Evolutionary conservation across 345 rosid species (phyloP).

Genomic region (Euphorbia tirucalli): DNA sequence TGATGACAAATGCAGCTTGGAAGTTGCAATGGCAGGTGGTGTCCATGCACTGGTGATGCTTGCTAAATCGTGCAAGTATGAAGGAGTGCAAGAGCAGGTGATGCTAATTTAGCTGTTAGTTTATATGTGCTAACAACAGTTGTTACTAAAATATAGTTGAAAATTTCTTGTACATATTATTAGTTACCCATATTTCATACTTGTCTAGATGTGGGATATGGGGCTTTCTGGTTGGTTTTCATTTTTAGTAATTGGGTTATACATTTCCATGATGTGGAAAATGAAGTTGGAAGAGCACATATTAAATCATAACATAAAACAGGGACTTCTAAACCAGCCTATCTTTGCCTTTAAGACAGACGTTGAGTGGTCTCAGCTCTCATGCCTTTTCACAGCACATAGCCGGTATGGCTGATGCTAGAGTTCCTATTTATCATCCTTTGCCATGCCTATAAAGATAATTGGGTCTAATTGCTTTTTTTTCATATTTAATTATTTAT

Average conservation of each 20-base stretch:
- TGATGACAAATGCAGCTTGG: constrained; percentile 40
- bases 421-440: neutral
- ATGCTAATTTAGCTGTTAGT: constrained; percentile 2
- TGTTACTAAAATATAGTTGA: neutral
- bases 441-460: neutral
- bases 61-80: constrained; percentile 32
- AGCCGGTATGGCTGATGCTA: neutral
- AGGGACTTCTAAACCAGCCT: neutral
- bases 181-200: neutral
- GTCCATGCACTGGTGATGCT: constrained; percentile 37
- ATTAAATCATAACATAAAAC: neutral
- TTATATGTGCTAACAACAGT: neutral
- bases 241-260: neutral
- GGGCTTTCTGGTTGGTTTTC: neutral
- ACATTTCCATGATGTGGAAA: too few species aligned
- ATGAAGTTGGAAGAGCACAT: constrained; percentile 4
- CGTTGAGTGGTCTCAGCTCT: neutral
- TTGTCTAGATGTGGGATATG: neutral
- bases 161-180: neutral
- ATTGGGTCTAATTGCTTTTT: neutral
- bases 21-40: constrained; percentile 34
- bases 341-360: neutral
- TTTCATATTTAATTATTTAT: neutral
- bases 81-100: constrained; percentile 46
- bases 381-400: neutral